Conservation (phyloP, 805 yeast species). For the Starmerella floris region DNA sequence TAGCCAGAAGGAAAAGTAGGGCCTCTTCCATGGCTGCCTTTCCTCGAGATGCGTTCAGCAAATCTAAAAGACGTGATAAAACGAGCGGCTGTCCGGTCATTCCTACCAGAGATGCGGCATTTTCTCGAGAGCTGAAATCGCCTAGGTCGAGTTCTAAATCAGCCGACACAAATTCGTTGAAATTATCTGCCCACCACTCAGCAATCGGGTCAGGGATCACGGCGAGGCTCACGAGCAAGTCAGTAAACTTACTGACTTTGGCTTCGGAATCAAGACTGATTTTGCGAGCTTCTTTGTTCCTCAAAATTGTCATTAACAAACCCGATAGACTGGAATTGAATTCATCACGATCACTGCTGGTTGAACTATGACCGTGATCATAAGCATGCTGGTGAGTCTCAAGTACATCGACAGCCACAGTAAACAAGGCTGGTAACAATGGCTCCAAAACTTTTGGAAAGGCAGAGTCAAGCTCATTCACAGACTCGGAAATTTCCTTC, state of each 20-base stretch:
- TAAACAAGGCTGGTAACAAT: slow-evolving; percentile 14
- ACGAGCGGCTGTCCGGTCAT: slow-evolving; percentile 31
- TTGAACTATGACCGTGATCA: background rate
- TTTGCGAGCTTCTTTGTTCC: slow-evolving; percentile 5
- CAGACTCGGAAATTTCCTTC: slow-evolving; percentile 18
- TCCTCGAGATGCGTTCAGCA: slow-evolving; percentile 3
- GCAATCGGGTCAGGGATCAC: slow-evolving; percentile 32
- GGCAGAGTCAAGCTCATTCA: slow-evolving; percentile 19
- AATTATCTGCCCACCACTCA: slow-evolving; percentile 43
- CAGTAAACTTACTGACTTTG: slow-evolving; percentile 7
- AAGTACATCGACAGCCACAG: slow-evolving; percentile 1
- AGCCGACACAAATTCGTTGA: slow-evolving; percentile 56
- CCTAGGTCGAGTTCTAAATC: slow-evolving; percentile 53
- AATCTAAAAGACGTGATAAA: slow-evolving; percentile 9
- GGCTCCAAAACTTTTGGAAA: slow-evolving; percentile 18
- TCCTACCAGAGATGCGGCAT: slow-evolving; percentile 43
- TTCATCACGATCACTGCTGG: slow-evolving; percentile 7
- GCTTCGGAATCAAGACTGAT: slow-evolving; percentile 1
- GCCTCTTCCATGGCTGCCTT: slow-evolving; percentile 11
- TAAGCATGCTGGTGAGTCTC: background rate
- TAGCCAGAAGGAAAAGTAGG: slow-evolving; percentile 14
- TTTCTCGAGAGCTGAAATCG: slow-evolving; percentile 44
- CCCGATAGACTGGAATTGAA: slow-evolving; percentile 15
- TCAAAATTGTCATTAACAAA: slow-evolving; percentile 15
- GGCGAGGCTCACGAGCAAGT: slow-evolving; percentile 30